Evolutionary conservation across 768 basidiomycete genomes (phyloP).

Genomic region (Glaciozyma martinii): DNA sequence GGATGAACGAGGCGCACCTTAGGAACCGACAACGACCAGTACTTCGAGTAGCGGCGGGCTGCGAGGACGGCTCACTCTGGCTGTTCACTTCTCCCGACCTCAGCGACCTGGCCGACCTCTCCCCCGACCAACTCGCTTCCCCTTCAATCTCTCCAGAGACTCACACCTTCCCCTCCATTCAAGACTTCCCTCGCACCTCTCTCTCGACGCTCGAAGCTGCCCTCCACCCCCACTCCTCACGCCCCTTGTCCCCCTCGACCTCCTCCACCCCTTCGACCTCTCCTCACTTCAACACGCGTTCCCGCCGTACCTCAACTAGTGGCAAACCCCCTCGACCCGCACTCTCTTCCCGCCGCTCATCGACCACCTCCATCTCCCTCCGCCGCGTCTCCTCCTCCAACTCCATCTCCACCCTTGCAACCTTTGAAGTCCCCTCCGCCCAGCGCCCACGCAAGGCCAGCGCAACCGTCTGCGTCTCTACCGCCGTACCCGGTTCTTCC

Average conservation of each 20-base stretch:
- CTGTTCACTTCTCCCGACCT: constrained; percentile 10
- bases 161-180: neutral
- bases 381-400: neutral
- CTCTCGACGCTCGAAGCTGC: neutral
- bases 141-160: neutral
- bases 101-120: neutral
- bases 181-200: neutral
- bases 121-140: neutral
- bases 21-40: neutral
- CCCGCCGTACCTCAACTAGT: neutral
- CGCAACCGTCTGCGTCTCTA: constrained; percentile 21
- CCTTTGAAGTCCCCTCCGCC: constrained; percentile 1
- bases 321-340: neutral
- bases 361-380: constrained; percentile 1
- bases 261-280: constrained; percentile 8
- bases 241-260: neutral
- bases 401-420: neutral
- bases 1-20: neutral
- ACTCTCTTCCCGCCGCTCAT: neutral
- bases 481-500: neutral
- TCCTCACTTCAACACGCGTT: neutral
- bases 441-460: constrained; percentile 26
- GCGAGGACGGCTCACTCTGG: constrained; percentile 26
- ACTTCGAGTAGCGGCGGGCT: constrained; percentile 16
- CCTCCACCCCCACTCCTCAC: neutral